Base-by-base conservation (phyloP, 2,329 filamentous ascomycete genomes). In the Lojkania enalia region DNA sequence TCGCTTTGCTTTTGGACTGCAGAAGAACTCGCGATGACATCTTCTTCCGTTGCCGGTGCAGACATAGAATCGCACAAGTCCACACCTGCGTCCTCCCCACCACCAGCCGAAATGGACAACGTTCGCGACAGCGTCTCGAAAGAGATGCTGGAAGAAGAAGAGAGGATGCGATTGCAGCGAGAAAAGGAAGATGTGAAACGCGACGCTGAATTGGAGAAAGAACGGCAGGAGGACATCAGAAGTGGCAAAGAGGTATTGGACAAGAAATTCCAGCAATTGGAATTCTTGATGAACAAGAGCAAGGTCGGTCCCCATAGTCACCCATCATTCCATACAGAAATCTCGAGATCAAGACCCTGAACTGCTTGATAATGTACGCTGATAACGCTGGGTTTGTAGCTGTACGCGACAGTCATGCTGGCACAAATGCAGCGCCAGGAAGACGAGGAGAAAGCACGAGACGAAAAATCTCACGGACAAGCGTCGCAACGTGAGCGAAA, bases 341-440 rank as follows among this genome's bases (percentile, higher is more conserved):
- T n/a, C n/a, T n/a, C n/a, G n/a, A n/a, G n/a, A n/a, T n/a, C n/a
- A n/a, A n/a, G n/a, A n/a, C n/a, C n/a, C n/a, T 16, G 23, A 42
- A 7, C 3, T 16, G 20, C 18, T 12, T 13, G 14, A 32, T 6
- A 32, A n/a, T 21, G 25, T 11, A 20, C 12, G 9, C 33, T 6
- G 14, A 13, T 11, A 6, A 3, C 12, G 14, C 3, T 12, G 18
- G n/a, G 18, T 29, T 3, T 29, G 39, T 33, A 69, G 68, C 62
- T 78, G 14, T 78, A 77, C 44, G 75, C 74, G 25, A 71, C 71
- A 2, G 77, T 78, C 35, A 78, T 78, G 76, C 65, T 78, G 20
- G 64, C 73, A 46, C 75, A 78, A 55, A 78, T 78, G 75, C 75
- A 77, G 54, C 68, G 71, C 44, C 74, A 77, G 52, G 76, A 78